Base-by-base conservation (phyloP, 2,329 filamentous ascomycete species). In the Hypoxylon sp. region DNA sequence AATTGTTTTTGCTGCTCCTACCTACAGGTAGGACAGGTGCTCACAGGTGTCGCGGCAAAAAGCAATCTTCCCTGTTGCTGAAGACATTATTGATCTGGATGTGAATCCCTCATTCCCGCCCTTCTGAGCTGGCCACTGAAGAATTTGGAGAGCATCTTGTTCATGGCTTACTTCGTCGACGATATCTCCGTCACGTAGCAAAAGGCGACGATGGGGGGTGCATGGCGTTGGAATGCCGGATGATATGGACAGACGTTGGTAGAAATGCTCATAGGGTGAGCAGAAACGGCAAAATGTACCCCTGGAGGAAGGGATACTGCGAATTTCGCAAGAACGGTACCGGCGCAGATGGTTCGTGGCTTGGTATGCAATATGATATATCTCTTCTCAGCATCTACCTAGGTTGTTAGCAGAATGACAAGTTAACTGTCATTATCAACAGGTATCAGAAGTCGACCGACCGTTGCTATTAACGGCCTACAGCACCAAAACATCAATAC, bases 1-100 rank as follows among this genome's bases (percentile, higher is more conserved):
- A 27, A 46, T 81, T 2, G 61, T 65, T 3, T 64, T 78, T 66
- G 71, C 3, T 78, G 80, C 66, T 61, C 60, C 1, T 48, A 71
- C 33, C 63, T 54, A 2, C 20, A 20, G 20, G 20, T 20, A 1
- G 66, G 66, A 6, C 63, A 30, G n/a, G 61, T 69, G 22, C 48
- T 61, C 3, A 68, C 54, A 6, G 25, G 42, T 2, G 25, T 56
- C 6, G 40, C 6, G 1, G 20, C 13, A 17, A 62, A 46, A 6
- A 57, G 50, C 22, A 66, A 61, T n/a, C 35, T 68, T 3, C 61
- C 64, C 2, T 53, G 48, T 58, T 53, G 44, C 33, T 59, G 6
- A 71, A 66, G 55, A 35, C 55, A 2, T 7, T 67, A 6, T n/a
- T 49, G 33, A 2, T 6, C 51, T 44, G 33, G 8, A 65, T 14